Evolutionary conservation across 495 filamentous ascomycete species (phyloP).

Genomic region (Apodospora peruviana): DNA sequence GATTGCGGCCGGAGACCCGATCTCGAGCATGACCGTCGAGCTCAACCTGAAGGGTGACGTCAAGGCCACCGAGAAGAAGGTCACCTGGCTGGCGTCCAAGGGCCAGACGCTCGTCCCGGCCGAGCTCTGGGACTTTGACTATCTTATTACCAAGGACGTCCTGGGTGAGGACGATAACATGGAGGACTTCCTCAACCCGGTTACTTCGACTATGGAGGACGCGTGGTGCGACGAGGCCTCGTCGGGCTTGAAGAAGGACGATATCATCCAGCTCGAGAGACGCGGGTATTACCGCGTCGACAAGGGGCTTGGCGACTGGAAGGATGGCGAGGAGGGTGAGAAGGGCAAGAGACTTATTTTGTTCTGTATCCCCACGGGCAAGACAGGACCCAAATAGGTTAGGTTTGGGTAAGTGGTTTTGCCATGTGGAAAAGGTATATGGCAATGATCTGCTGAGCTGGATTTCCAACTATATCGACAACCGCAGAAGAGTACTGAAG

Average conservation of each 20-base stretch:
- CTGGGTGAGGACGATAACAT: constrained; percentile 75
- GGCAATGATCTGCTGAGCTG: no score
- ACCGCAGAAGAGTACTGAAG: no score
- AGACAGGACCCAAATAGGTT: constrained; percentile 25
- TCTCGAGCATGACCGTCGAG: constrained; percentile 67
- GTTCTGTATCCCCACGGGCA: constrained; percentile 68
- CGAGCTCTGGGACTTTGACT: constrained; percentile 86
- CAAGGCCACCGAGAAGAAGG: constrained; percentile 91
- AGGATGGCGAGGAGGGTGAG: constrained; percentile 35
- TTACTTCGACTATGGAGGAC: constrained; percentile 70
- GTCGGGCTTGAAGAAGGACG: constrained; percentile 65
- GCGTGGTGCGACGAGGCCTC: constrained; percentile 79
- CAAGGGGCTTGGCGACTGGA: constrained; percentile 39
- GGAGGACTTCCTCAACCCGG: constrained; percentile 71
- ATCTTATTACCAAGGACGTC: constrained; percentile 87
- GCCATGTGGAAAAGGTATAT: no score
- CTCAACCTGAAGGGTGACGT: constrained; percentile 84
- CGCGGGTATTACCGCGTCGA: constrained; percentile 88
- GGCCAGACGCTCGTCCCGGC: constrained; percentile 72
- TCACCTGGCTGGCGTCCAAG: constrained; percentile 79
- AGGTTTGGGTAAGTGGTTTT: no score
- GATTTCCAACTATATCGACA: no score
- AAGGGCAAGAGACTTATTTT: constrained; percentile 62
- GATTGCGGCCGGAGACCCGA: constrained; percentile 47
- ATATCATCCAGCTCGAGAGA: constrained; percentile 91